Base-by-base conservation (phyloP, 2,329 filamentous ascomycete genomes). In the Sporothrix mexicana region DNA sequence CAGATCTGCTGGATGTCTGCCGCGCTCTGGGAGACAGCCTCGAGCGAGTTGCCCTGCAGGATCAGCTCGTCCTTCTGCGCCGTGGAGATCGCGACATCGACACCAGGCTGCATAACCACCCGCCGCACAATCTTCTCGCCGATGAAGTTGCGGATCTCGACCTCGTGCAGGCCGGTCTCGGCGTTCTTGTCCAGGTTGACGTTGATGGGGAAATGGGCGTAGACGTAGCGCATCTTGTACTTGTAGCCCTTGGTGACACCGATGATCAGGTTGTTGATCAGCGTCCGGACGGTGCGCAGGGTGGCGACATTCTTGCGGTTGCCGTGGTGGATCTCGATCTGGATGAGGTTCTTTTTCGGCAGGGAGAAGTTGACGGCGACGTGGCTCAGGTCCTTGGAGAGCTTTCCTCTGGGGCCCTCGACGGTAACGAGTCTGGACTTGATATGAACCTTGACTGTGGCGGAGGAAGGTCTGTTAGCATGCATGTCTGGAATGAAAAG, bases 171-270 rank as follows among this genome's bases (percentile, higher is more conserved):
- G 79, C 91, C 95, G 77, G 93, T 96, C 88, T 98, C 96, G 82
- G 85, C 84, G 90, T 95, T 95, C 92, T 98, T 95, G 81, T 97
- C 94, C 79, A 99, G 86, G 90, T 98, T 98, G 88, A 99, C 95
- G 91, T 99, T 99, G 94, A 99, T 99, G 87, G 96, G 96, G 84
- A 99, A 99, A 92, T 99, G 96, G 84, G 96, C 96, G 86, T 99
- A 99, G 86, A 99, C 96, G 89, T 99, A 99, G 83, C 97, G 94
- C 95, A 99, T 98, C 93, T 99, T 99, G 93, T 99, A 99, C 89
- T 97, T 97, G 93, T 92, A 99, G 80, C 96, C 96, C 90, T 95
- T 97, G 85, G 96, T 99, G 79, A 99, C 96, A 85, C 96, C 96
- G 81, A 95, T 91, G 86, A 99, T 93, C 87, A 99, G 85, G 92